Base-by-base conservation (phyloP, 2,329 filamentous ascomycete species). In the Sporothrix humicola region DNA sequence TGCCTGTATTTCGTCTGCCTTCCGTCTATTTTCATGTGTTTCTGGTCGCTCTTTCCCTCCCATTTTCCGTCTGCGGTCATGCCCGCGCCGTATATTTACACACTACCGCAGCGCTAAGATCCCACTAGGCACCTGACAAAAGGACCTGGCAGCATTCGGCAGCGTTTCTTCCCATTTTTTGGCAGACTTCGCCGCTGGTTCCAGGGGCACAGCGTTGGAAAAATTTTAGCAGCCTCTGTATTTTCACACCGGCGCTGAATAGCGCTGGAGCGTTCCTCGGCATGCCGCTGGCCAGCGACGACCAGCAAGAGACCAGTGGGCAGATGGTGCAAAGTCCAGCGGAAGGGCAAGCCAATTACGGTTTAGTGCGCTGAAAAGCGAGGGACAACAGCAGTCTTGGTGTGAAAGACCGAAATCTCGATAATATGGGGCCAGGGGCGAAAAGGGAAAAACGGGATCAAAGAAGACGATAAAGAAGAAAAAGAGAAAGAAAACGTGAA, bases 251-350 rank as follows among this genome's bases (percentile, higher is more conserved):
- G 13, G 31, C 42, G 17, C 20, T 13, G 9, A 3, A 48, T 48
- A 48, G 46, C 46, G 23, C 63, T 68, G 63, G 23, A 23, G n/a
- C 46, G 65, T 68, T 68, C 46, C 65, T 66, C 65, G 65, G 65
- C 46, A 31, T 37, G 63, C 6, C 44, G 17, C 17, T 26, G n/a
- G 6, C 7, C 20, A 61, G 58, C 15, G 9, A 23, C 8, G 12
- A 6, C 10, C 26, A 59, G 56, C 23, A 7, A 37, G 31, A 37
- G 31, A 37, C 31, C 31, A 37, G 31, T 3, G 7, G 5, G 3
- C 4, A 37, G 31, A 5, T 7, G 7, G 31, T 37, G 31, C 31
- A 37, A 37, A 7, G 31, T 26, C 31, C 31, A 13, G 42, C 31
- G 58, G 58, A 20, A 44, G 31, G 31, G 58, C 58, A 63, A 44